Conservation (phyloP, 106 monocot genomes). For the Apostasia shenzhenica region DNA sequence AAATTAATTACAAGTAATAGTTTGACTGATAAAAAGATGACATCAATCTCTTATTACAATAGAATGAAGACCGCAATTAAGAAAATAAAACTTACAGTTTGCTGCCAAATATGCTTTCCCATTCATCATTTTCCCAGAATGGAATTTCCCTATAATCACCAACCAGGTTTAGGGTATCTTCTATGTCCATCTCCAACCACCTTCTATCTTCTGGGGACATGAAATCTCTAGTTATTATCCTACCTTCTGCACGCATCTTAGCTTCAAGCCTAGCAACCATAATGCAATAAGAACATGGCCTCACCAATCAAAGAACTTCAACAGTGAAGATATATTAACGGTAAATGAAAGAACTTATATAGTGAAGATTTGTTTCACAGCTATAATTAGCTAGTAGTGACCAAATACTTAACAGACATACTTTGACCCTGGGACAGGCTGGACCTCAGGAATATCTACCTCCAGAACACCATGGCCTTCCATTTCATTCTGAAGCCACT, state of each 20-base stretch:
- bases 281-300: not conserved
- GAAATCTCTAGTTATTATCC: slow-evolving; percentile 61
- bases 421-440: slow-evolving; percentile 77
- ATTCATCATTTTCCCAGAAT: slow-evolving; percentile 77
- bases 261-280: slow-evolving; percentile 55
- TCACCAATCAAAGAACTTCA: not conserved
- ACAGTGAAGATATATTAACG: not conserved
- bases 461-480: slow-evolving; percentile 87
- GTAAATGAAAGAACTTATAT: not conserved
- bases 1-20: no score
- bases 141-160: slow-evolving; percentile 43
- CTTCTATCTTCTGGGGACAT: slow-evolving; percentile 62
- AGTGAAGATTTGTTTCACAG: not conserved
- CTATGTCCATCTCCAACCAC: slow-evolving; percentile 87
- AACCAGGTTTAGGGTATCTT: slow-evolving; percentile 47
- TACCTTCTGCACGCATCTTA: slow-evolving; percentile 77
- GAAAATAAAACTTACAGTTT: slow-evolving; percentile 61
- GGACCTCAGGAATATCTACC: slow-evolving; percentile 73
- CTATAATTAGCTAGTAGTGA: not conserved
- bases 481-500: slow-evolving; percentile 82
- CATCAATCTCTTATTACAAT: no score
- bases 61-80: no score
- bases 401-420: slow-evolving; percentile 19
- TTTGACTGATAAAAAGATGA: no score
- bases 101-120: slow-evolving; percentile 52